Evolutionary conservation across 805 yeast species (phyloP), one percentile per base, ranked within the genome.

Genomic region (Zygoascus ofunaensis): DNA sequence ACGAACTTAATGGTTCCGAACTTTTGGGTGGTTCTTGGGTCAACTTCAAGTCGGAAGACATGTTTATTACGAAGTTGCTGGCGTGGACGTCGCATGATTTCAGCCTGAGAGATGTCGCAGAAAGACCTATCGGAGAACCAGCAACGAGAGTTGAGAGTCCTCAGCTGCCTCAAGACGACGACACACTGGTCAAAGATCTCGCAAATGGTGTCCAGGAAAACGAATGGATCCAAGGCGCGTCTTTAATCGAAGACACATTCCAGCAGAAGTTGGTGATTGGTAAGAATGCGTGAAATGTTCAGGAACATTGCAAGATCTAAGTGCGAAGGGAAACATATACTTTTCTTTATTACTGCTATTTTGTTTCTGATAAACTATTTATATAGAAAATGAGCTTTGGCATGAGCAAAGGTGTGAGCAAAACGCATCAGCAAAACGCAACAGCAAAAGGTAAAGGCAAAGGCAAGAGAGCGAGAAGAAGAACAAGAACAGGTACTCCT

Each of bases 161-260:
- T n/a, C 47, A 41, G 40, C 43, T 46, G n/a, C 46, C 45, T 5
- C 38, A 37, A 20, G 51, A 48, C 21, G 56, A 51, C 30, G 55
- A 51, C 37, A 51, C 55, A 4, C 34, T n/a, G 12, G 52, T 51
- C 5, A 36, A 41, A 10, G 48, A 51, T 19, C 22, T 51, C n/a
- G 52, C 42, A 7, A 47, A 47, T 26, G 46, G 45, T 15, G 51
- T 51, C 5, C 55, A 51, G 39, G 52, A 51, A 39, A 34, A 33
- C 7, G 56, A 52, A 38, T 51, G 55, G 56, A 41, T 22, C 12
- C 46, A 45, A 28, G 40, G 26, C 14, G 30, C 23, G 23, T 17
- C 34, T 30, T 12, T 23, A n/a, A 15, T 32, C 14, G 56, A 52
- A 17, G 55, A 52, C 36, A 52, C 56, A 5, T 39, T 39, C 28